Evolutionary conservation across 495 filamentous ascomycete species (phyloP), one percentile per base, ranked within the genome.

Genomic region (Aspergillus incahuasiensis): DNA sequence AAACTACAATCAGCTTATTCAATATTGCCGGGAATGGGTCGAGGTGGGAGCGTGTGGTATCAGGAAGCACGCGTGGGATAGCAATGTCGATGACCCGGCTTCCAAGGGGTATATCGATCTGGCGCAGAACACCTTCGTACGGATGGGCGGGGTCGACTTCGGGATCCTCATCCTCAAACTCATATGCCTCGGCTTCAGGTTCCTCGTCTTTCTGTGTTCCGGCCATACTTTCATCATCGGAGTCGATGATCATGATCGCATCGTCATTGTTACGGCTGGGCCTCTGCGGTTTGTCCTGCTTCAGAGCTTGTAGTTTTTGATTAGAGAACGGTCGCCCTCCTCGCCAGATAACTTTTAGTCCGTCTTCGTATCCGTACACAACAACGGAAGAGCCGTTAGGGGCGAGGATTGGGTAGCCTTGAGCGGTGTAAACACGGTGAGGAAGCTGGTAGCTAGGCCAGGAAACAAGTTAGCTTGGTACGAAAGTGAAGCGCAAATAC

Each of bases 301-400:
- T 60, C 9, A 52, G 38, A n/a, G 59, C 52, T 7, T 59, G 62
- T 48, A 48, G 47, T 48, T 69, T 68, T 30, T 70, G 48, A 16
- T 70, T 59, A 51, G 86, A 85, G 55, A 90, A 83, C 18, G 78
- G 72, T 24, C 74, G 79, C 19, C 91, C 91, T 54, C 90, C 91
- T 64, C 87, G 79, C 91, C 91, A 96, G 21, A 91, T 60, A 21
- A 95, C 68, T 38, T 83, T 85, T 25, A 95, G 53, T 21, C 91
- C 91, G 64, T 82, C 85, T 34, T 90, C 86, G 57, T 94, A 86
- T 51, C 86, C 90, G 65, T 94, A 92, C 25, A 95, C 64, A 49
- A 95, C 79, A 64, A 96, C 80, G 1, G 84, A 88, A 8, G 91
- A 92, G 61, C 90, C 91, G 67, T 95, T 94, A 6, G 89, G 85